A percentile compares a stretch with the other conserved stretches of the same genome.
phyloP scores from a whole-genome alignment of 2,329 filamentous ascomycete species.

The Venturia pyrina region DNA sequence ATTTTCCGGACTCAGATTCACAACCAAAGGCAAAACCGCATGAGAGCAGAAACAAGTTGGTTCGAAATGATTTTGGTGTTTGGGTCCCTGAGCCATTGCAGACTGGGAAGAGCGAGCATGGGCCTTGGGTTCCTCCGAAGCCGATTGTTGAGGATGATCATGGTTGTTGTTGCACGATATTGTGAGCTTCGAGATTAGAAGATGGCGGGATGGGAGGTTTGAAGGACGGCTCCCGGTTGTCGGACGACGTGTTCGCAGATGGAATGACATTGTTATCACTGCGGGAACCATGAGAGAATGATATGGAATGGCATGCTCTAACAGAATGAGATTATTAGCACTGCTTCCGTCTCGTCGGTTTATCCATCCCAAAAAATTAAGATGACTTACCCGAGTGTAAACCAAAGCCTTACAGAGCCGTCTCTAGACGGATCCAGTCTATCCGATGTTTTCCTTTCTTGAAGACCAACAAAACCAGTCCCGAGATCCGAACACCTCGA shows the following conservation, averaged over 20 bases:
- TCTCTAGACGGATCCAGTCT: background rate
- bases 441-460: background rate
- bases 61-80: background rate
- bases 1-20: background rate
- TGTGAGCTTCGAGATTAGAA: background rate
- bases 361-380: background rate
- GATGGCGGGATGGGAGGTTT: background rate
- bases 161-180: background rate
- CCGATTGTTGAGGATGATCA: background rate
- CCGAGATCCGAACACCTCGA: background rate
- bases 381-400: background rate
- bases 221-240: background rate
- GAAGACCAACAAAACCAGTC: background rate
- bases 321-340: background rate
- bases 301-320: background rate
- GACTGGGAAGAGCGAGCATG: background rate
- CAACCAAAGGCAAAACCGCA: background rate
- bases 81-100: background rate
- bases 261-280: background rate
- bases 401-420: background rate
- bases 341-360: background rate
- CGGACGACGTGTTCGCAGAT: background rate
- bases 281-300: background rate
- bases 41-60: background rate
- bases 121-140: background rate